Conservation (phyloP, 805 yeast genomes). For the Blastobotrys muscicola region DNA sequence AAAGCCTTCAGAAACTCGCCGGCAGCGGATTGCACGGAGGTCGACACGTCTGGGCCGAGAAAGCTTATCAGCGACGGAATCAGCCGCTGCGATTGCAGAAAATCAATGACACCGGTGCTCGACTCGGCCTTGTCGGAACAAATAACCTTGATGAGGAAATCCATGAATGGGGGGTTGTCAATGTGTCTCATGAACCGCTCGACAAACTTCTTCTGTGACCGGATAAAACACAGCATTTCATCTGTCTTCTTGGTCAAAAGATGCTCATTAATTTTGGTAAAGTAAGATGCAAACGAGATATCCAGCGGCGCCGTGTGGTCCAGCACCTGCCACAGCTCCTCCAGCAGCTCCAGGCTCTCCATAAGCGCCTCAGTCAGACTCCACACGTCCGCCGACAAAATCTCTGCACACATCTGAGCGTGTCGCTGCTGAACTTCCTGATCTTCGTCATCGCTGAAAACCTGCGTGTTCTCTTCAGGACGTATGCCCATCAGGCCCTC, state of each 20-base stretch:
- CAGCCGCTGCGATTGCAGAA: constrained; percentile 60
- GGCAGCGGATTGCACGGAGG: constrained; percentile 82
- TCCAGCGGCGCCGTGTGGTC: constrained; percentile 60
- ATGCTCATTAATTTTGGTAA: constrained; percentile 87
- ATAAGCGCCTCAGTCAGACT: constrained; percentile 82
- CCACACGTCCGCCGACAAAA: constrained; percentile 89
- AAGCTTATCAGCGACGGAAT: constrained; percentile 64
- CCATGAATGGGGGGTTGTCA: constrained; percentile 92
- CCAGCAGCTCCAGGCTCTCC: constrained; percentile 57
- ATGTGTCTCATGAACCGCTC: constrained; percentile 75
- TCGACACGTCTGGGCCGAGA: constrained; percentile 55
- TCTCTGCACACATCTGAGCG: constrained; percentile 74
- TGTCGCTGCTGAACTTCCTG: constrained; percentile 26
- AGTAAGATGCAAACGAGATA: constrained; percentile 72
- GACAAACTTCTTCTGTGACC: constrained; percentile 60
- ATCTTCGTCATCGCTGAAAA: constrained; percentile 21
- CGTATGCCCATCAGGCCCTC: background rate
- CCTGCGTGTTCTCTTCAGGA: constrained; percentile 7
- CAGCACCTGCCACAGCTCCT: constrained; percentile 69
- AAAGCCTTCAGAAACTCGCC: constrained; percentile 93
- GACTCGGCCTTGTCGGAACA: constrained; percentile 87
- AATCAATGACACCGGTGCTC: constrained; percentile 78
- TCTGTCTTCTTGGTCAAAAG: constrained; percentile 81
- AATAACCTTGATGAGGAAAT: constrained; percentile 76
- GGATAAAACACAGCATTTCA: constrained; percentile 61